phyloP scores from a whole-genome alignment of 164 flowering plant species.

The Chloranthus sessilifolius region DNA sequence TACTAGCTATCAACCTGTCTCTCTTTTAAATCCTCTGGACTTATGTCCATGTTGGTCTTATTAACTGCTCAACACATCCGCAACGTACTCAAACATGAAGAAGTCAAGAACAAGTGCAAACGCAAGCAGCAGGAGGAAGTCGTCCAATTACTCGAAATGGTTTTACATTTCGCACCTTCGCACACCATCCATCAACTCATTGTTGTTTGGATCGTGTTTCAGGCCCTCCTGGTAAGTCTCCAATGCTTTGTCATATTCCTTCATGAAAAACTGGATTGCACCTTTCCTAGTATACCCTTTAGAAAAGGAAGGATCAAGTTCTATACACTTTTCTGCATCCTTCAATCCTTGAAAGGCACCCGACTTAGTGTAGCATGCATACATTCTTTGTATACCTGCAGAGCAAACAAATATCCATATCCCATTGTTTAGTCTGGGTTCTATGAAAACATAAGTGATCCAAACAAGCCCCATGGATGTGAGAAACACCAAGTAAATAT shows the following conservation, averaged over 20 bases:
- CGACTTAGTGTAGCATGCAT: slow-evolving; percentile 89
- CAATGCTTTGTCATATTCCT: slow-evolving; percentile 92
- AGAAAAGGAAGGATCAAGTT: slow-evolving; percentile 87
- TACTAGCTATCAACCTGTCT: slow-evolving; percentile 59
- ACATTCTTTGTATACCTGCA: slow-evolving; percentile 93
- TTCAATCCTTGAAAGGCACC: slow-evolving; percentile 89
- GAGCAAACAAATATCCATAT: no score
- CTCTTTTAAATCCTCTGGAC: slow-evolving; percentile 89
- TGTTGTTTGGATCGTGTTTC: slow-evolving; percentile 82
- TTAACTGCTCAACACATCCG: slow-evolving; percentile 94
- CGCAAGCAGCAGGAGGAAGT: no score
- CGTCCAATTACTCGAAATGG: background rate
- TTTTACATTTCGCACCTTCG: slow-evolving; percentile 34
- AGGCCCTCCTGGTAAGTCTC: slow-evolving; percentile 94
- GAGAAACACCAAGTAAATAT: no score
- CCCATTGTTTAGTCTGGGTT: no score
- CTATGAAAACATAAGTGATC: no score
- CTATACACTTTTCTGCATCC: slow-evolving; percentile 98
- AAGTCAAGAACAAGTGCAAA: background rate
- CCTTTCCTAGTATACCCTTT: slow-evolving; percentile 95
- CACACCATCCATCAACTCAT: slow-evolving; percentile 80
- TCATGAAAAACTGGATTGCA: slow-evolving; percentile 93
- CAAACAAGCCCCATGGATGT: no score
- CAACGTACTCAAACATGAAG: slow-evolving; percentile 5
- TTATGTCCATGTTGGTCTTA: slow-evolving; percentile 79